Base-by-base conservation (phyloP, 1,284 basidiomycete species). In the Leccinum pachyderme region DNA sequence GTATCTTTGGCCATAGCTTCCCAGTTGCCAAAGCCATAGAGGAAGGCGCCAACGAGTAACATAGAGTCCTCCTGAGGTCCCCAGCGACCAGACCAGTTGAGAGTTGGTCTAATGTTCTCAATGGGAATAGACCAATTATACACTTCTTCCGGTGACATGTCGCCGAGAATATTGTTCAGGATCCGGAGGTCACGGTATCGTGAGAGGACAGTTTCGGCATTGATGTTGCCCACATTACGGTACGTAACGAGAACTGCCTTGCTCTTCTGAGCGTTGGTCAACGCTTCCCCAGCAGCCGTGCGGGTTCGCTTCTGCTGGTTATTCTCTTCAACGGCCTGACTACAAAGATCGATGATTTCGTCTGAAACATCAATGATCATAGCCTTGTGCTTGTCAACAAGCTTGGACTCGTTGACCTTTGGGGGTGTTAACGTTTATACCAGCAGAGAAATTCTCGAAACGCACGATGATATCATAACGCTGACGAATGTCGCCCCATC, bases 81-180 rank as follows among this genome's bases (percentile, higher is more conserved):
- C 97, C 97, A 99, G 39, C 92, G 88, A 55, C 93, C 93, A 45
- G 91, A 93, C 95, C 96, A 99, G 67, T 95, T 95, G 59, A 94
- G 83, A 4, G 94, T 97, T 29, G 93, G 90, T 57, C 96, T 89
- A 61, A 98, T 89, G 69, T 91, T 92, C 53, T 98, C 95, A 57
- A 93, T 85, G 1, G 97, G 96, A 49, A 98, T 86, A 18, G 77
- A 69, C 91, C 95, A 99, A 57, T 80, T 79, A 70, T 91, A 87
- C 1, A 85, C 78, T 59, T 97, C 89, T 18, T 87, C 82, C 7
- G 55, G 22, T 18, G 56, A 52, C 41, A 89, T 72, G 28, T 85
- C 81, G 57, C 81, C 83, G 59, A 96, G 82, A 61, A 93, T 86
- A 67, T 91, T 87, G 72, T 88, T 92, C 32, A 99, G 79, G 41